These are phyloP conservation scores for Phyllosticta capitalensis DNA, from an alignment of 2,329 filamentous ascomycete species.

Conservation along the genomic window DNA sequence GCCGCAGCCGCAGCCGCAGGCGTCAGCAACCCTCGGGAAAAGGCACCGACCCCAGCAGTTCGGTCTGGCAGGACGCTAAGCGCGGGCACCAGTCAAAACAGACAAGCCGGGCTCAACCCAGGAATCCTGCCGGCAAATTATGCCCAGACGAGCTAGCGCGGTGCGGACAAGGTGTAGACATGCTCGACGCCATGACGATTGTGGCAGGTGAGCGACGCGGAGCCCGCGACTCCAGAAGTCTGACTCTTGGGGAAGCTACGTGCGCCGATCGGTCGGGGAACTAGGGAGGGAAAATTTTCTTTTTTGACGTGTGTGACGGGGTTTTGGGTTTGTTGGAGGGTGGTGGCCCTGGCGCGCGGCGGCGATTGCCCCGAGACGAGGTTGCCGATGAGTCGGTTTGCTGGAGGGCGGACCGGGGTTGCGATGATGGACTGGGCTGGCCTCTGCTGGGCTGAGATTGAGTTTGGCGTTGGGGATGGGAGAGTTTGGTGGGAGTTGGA, in stretches of 20 bases:
- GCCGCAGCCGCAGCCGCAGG: background rate
- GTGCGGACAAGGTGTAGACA: background rate
- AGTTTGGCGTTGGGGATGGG: background rate
- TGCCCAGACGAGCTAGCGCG: background rate
- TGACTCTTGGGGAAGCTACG: background rate
- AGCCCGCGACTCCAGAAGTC: background rate
- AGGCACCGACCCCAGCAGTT: background rate
- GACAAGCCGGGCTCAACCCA: background rate
- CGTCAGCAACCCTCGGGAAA: background rate
- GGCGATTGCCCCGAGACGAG: background rate
- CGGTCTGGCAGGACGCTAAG: no score
- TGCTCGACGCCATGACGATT: background rate
- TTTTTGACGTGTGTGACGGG: background rate
- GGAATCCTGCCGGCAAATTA: background rate
- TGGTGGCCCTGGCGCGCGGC: no score
- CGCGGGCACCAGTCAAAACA: background rate
- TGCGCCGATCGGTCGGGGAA: background rate
- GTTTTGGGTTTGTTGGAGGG: background rate
- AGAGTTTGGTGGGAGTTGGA: background rate
- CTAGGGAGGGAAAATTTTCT: background rate
- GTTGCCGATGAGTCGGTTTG: no score
- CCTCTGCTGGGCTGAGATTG: background rate
- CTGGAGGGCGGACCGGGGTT: background rate
- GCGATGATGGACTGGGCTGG: background rate
- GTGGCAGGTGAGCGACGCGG: background rate